These are phyloP conservation scores for Teunomyces barrocoloradensis DNA, from an alignment of 805 yeast genomes.

Conservation along the genomic window DNA sequence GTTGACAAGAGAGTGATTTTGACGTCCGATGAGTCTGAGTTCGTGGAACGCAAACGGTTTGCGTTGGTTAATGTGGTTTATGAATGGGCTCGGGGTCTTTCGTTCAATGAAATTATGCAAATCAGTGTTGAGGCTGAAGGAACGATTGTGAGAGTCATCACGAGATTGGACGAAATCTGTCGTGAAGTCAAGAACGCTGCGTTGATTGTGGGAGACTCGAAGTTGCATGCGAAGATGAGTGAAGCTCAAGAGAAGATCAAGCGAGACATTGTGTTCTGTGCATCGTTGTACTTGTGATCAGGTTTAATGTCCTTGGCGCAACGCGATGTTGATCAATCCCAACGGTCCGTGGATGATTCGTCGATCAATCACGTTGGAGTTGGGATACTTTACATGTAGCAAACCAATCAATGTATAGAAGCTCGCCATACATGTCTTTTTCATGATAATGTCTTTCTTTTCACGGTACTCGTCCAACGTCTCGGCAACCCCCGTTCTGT, in stretches of 20 bases:
- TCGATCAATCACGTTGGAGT: slow-evolving; percentile 17
- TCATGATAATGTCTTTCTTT: slow-evolving; percentile 14
- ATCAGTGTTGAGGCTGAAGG: slow-evolving; percentile 93
- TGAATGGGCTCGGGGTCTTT: slow-evolving; percentile 96
- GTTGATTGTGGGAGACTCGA: slow-evolving; percentile 88
- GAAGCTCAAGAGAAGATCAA: slow-evolving; percentile 93
- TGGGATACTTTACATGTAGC: slow-evolving; percentile 27
- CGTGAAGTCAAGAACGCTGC: slow-evolving; percentile 94
- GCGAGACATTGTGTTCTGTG: slow-evolving; percentile 96
- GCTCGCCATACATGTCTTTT: slow-evolving; percentile 30
- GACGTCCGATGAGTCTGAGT: slow-evolving; percentile 82
- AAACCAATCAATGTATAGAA: slow-evolving; percentile 40
- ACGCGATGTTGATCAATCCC: slow-evolving; percentile 29
- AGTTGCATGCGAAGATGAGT: slow-evolving; percentile 83
- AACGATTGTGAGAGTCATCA: slow-evolving; percentile 92
- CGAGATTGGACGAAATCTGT: slow-evolving; percentile 91
- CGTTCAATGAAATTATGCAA: slow-evolving; percentile 88
- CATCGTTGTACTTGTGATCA: slow-evolving; percentile 72
- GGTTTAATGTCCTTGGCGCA: neutral
- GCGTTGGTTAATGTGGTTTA: slow-evolving; percentile 91
- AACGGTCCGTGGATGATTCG: slow-evolving; percentile 25
- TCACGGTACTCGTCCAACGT: slow-evolving; percentile 9
- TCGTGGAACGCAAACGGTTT: slow-evolving; percentile 79
- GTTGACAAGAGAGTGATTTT: slow-evolving; percentile 67
- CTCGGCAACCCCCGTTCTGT: slow-evolving; percentile 16